A percentile compares a stretch with the other conserved stretches of the same genome.
phyloP scores from a whole-genome alignment of 768 basidiomycete species.

The Suillus fuscotomentosus region DNA sequence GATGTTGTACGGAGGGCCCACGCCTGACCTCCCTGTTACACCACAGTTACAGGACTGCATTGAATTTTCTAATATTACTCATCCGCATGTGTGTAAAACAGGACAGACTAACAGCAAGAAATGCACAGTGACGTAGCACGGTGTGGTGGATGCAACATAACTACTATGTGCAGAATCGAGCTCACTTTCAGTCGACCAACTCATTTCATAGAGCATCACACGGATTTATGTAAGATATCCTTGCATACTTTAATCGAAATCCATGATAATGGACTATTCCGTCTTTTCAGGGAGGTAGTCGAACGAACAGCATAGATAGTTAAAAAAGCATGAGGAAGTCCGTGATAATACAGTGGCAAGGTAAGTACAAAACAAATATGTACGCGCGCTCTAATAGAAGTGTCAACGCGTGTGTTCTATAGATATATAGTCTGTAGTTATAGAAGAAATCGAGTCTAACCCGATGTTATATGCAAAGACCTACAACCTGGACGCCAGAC shows the following conservation, averaged over 20 bases:
- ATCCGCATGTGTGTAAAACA: neutral
- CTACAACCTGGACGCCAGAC: conserved; percentile 17
- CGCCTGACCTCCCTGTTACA: neutral
- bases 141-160: neutral
- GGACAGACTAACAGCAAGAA: neutral
- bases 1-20: neutral
- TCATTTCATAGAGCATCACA: neutral
- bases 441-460: conserved; percentile 31
- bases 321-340: conserved; percentile 1
- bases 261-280: neutral
- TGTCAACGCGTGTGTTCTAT: conserved; percentile 24
- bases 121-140: neutral
- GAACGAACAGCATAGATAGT: conserved; percentile 1
- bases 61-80: neutral
- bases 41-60: neutral
- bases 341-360: conserved; percentile 27
- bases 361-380: conserved; percentile 29
- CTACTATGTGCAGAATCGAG: neutral
- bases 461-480: conserved; percentile 16
- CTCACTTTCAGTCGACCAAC: neutral
- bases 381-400: conserved; percentile 13
- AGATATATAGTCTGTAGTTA: conserved; percentile 22
- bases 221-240: neutral
- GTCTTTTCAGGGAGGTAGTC: neutral
- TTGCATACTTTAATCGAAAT: neutral